Evolutionary conservation across 2,329 filamentous ascomycete genomes (phyloP).

Genomic region (Bipolaris oryzae): DNA sequence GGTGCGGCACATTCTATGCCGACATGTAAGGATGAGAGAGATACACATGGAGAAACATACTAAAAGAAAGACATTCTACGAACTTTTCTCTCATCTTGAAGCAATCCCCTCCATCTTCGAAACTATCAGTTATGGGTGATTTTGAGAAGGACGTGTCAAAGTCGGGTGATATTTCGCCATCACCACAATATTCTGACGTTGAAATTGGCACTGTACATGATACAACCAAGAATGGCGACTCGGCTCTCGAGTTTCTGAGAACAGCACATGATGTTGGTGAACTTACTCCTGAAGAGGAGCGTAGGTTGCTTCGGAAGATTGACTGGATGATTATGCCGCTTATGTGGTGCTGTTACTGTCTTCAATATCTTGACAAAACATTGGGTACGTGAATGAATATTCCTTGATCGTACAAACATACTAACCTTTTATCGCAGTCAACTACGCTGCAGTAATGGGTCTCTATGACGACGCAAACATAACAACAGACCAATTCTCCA

Average conservation of each 20-base stretch:
- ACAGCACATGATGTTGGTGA: conserved; percentile 20
- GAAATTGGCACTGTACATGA: conserved; percentile 19
- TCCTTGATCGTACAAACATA: not conserved
- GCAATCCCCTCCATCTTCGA: not conserved
- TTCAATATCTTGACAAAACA: conserved; percentile 52
- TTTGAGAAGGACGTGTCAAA: conserved; percentile 6
- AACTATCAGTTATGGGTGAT: not conserved
- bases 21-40: not conserved
- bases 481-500: conserved; percentile 45
- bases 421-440: conserved; percentile 27
- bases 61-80: not conserved
- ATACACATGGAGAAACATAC: not conserved
- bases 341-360: conserved; percentile 48
- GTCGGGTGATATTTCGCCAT: not conserved
- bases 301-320: conserved; percentile 41
- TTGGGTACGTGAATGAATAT: conserved; percentile 43
- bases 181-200: conserved; percentile 10
- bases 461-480: conserved; percentile 48
- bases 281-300: conserved; percentile 25
- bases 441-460: conserved; percentile 53
- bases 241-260: conserved; percentile 32
- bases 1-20: not conserved
- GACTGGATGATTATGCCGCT: conserved; percentile 52
- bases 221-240: conserved; percentile 26
- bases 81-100: not conserved